These are phyloP conservation scores for Hymenochaete sp. DNA, from an alignment of 1,284 basidiomycete genomes.

Conservation along the genomic window DNA sequence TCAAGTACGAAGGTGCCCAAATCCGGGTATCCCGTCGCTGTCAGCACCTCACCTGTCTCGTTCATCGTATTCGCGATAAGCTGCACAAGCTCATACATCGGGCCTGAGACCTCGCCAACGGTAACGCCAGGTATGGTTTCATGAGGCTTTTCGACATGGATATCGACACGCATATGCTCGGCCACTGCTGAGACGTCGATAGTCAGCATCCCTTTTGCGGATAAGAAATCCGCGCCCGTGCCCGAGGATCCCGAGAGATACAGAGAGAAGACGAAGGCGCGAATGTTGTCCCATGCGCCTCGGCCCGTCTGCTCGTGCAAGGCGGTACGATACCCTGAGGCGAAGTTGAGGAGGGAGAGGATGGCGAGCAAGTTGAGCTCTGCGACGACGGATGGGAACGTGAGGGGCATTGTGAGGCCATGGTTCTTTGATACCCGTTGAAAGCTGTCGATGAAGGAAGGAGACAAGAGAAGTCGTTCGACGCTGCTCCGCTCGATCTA, in stretches of 20 bases:
- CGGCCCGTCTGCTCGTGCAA: constrained; percentile 61
- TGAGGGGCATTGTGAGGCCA: constrained; percentile 66
- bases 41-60: constrained; percentile 63
- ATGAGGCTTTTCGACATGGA: constrained; percentile 67
- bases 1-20: constrained; percentile 69
- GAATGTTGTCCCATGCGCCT: constrained; percentile 75
- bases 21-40: constrained; percentile 52
- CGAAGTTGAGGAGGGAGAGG: constrained; percentile 72
- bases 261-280: constrained; percentile 60
- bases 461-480: constrained; percentile 51
- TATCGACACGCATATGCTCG: constrained; percentile 57
- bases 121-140: constrained; percentile 59
- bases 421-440: constrained; percentile 51
- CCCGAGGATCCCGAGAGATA: constrained; percentile 52
- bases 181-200: constrained; percentile 53
- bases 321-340: constrained; percentile 65
- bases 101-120: constrained; percentile 70
- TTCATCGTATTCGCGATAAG: constrained; percentile 57
- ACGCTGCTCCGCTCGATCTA: constrained; percentile 54
- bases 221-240: constrained; percentile 52
- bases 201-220: constrained; percentile 53
- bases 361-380: constrained; percentile 70
- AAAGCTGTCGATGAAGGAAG: constrained; percentile 55
- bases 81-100: constrained; percentile 62
- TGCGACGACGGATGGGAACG: constrained; percentile 57